Conservation (phyloP, 2,329 filamentous ascomycete species). For the Fusarium mangiferae region DNA sequence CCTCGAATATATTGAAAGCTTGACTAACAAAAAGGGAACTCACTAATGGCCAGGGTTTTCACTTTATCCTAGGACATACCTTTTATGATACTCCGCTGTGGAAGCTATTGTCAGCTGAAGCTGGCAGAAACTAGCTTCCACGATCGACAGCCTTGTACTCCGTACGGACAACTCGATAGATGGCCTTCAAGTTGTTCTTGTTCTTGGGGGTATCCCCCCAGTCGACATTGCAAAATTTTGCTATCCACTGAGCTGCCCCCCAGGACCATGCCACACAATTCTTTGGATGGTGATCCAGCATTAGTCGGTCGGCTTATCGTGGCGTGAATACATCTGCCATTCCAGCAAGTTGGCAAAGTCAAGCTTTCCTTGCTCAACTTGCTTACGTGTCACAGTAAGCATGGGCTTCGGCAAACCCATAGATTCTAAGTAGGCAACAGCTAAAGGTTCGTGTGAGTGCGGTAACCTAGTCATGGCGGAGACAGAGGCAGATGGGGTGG, state of each 20-base stretch:
- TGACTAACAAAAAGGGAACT: background rate
- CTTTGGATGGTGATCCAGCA: background rate
- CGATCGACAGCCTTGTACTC: too few species aligned
- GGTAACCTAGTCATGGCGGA: constrained; percentile 3
- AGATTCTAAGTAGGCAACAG: constrained; percentile 68
- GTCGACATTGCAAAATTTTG: background rate
- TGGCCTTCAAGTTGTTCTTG: background rate
- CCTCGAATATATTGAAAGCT: background rate
- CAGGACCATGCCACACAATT: background rate
- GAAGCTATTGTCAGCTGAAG: background rate
- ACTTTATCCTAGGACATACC: background rate
- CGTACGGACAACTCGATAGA: background rate
- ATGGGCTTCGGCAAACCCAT: constrained; percentile 74
- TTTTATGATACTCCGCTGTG: background rate
- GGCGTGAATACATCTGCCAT: constrained; percentile 71
- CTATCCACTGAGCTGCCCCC: background rate
- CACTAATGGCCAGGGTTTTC: too few species aligned
- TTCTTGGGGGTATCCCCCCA: background rate
- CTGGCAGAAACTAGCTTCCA: background rate
- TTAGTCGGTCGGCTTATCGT: constrained; percentile 61
- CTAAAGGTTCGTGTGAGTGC: constrained; percentile 48
- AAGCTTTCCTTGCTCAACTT: constrained; percentile 70
- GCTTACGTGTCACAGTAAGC: constrained; percentile 65
- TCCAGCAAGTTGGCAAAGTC: constrained; percentile 67
- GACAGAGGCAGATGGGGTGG: background rate